These are phyloP conservation scores for Rhododendron vialii DNA, from an alignment of 148 eudicot genomes.

Conservation along the genomic window DNA sequence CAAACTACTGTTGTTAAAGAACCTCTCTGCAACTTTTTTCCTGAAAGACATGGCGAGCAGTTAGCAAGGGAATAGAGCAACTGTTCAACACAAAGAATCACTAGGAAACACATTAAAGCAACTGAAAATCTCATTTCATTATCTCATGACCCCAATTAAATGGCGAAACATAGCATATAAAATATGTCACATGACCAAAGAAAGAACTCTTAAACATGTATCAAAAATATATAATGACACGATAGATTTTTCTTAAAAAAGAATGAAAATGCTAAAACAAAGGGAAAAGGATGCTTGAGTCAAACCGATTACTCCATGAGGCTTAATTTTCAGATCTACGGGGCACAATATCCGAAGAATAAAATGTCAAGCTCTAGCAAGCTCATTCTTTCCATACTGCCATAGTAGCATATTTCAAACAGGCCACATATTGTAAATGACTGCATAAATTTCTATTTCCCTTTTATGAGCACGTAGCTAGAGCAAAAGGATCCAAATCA, in stretches of 20 bases:
- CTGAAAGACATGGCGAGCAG: slow-evolving; percentile 5
- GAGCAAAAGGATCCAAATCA: neutral
- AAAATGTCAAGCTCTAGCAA: neutral
- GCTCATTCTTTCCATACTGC: neutral
- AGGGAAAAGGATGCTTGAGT: neutral
- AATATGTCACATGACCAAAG: neutral
- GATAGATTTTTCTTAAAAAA: neutral
- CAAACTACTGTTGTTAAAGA: neutral
- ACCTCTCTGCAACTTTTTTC: neutral
- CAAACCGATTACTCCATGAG: neutral
- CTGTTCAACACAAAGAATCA: neutral
- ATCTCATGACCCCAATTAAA: neutral
- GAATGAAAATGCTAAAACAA: neutral
- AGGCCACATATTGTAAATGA: neutral
- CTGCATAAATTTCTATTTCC: neutral
- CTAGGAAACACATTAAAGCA: neutral
- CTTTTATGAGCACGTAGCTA: neutral
- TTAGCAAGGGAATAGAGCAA: neutral
- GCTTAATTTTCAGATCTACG: neutral
- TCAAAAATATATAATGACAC: neutral
- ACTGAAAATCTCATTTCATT: neutral
- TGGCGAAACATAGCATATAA: neutral
- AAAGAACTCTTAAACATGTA: neutral
- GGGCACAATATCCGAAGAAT: neutral
- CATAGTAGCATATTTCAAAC: neutral